Evolutionary conservation across 768 basidiomycete genomes (phyloP).

Genomic region (Nidularia sp.): DNA sequence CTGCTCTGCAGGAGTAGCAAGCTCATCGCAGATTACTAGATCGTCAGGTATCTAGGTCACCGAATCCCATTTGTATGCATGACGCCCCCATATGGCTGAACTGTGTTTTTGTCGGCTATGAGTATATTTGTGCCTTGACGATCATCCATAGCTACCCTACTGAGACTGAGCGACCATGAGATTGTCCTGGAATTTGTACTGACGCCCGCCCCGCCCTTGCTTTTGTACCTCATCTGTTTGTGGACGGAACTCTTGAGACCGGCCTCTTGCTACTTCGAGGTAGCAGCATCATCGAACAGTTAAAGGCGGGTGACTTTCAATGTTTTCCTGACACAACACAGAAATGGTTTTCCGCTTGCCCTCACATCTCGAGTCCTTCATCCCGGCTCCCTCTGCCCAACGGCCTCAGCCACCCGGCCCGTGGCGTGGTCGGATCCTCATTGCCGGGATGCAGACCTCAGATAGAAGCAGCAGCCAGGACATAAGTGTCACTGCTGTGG

Average conservation of each 20-base stretch:
- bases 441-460: slow-evolving; percentile 43
- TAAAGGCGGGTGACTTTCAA: slow-evolving; percentile 31
- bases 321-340: slow-evolving; percentile 25
- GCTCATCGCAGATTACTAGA: slow-evolving; percentile 12
- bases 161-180: slow-evolving; percentile 25
- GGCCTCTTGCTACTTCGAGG: slow-evolving; percentile 4
- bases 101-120: too few relatives aligned
- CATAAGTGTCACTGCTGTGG: slow-evolving; percentile 58
- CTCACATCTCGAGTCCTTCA: slow-evolving; percentile 53
- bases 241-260: slow-evolving; percentile 3
- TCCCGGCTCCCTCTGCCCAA: slow-evolving; percentile 45
- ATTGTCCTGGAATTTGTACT: slow-evolving; percentile 13
- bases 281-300: slow-evolving; percentile 22
- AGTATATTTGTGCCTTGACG: slow-evolving; percentile 26
- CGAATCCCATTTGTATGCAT: slow-evolving; percentile 9
- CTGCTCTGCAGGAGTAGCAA: too few relatives aligned
- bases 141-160: slow-evolving; percentile 21
- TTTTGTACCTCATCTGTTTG: slow-evolving; percentile 11
- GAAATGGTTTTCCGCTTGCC: slow-evolving; percentile 62
- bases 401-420: slow-evolving; percentile 40
- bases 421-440: slow-evolving; percentile 55
- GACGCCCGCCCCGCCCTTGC: slow-evolving; percentile 7
- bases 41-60: slow-evolving; percentile 24
- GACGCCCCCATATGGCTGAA: slow-evolving; percentile 6
- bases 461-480: slow-evolving; percentile 46